Conservation (phyloP, 495 filamentous ascomycete species). For the Penicillium steckii region DNA sequence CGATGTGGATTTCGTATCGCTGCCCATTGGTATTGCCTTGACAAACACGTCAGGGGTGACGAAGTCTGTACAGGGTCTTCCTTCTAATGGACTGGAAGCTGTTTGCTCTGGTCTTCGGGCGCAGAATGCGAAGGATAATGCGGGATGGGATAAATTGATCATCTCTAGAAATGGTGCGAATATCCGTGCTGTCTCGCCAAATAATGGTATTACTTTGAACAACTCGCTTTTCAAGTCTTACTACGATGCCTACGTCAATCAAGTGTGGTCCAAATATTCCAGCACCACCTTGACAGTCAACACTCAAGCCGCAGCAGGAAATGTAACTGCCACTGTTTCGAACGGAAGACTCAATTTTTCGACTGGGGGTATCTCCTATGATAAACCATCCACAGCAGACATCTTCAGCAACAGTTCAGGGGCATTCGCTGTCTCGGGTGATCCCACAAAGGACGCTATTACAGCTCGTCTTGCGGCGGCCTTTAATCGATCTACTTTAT, state of each 20-base stretch:
- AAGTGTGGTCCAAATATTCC: conserved; percentile 62
- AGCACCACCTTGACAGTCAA: conserved; percentile 53
- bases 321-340: conserved; percentile 50
- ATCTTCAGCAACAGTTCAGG: conserved; percentile 74
- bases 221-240: conserved; percentile 59
- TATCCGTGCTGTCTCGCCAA: conserved; percentile 65
- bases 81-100: conserved; percentile 53
- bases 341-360: conserved; percentile 51
- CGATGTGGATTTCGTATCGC: conserved; percentile 70
- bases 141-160: conserved; percentile 65
- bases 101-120: conserved; percentile 51
- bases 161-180: conserved; percentile 48
- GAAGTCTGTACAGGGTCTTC: conserved; percentile 59
- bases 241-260: conserved; percentile 60
- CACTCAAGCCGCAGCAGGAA: conserved; percentile 57
- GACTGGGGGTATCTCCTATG: conserved; percentile 46
- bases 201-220: conserved; percentile 57
- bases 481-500: conserved; percentile 64
- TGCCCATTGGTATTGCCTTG: conserved; percentile 64
- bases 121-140: conserved; percentile 53
- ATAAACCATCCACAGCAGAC: conserved; percentile 57
- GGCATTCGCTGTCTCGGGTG: conserved; percentile 56
- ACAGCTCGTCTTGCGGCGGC: conserved; percentile 67
- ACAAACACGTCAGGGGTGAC: conserved; percentile 48
- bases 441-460: conserved; percentile 48